A percentile compares a stretch with the other conserved stretches of the same genome.
These are phyloP conservation scores for Solanum pimpinellifolium DNA, from an alignment of 257 asterid species.

Conservation along the genomic window DNA sequence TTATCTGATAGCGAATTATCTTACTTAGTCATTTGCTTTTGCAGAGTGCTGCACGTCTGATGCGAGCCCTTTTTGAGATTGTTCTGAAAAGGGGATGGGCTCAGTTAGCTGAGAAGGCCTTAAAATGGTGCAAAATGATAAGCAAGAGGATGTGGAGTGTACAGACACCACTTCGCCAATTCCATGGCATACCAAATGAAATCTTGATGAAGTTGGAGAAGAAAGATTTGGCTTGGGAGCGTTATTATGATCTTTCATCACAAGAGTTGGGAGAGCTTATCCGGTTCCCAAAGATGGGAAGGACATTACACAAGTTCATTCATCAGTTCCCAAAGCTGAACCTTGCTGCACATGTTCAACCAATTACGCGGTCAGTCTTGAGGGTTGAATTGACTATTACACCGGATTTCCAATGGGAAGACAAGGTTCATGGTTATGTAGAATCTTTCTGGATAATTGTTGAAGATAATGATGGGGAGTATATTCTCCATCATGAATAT, in stretches of 20 bases:
- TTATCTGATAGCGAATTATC: background rate
- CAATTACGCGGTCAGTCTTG: conserved; percentile 30
- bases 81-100: conserved; percentile 38
- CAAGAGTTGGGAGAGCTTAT: conserved; percentile 29
- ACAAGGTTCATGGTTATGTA: conserved; percentile 33
- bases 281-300: conserved; percentile 28
- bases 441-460: conserved; percentile 37
- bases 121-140: conserved; percentile 41
- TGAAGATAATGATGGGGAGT: conserved; percentile 32
- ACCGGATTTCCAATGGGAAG: conserved; percentile 36
- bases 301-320: conserved; percentile 18
- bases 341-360: conserved; percentile 31
- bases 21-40: background rate
- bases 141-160: conserved; percentile 36
- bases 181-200: conserved; percentile 32
- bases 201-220: conserved; percentile 27
- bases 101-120: conserved; percentile 28
- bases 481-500: conserved; percentile 30
- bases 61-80: conserved; percentile 34
- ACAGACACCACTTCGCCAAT: conserved; percentile 37
- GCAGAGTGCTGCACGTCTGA: conserved; percentile 39
- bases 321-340: conserved; percentile 38
- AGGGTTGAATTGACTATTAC: conserved; percentile 31
- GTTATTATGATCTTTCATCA: conserved; percentile 29
- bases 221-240: conserved; percentile 32